Evolutionary conservation across 805 yeast species (phyloP).

Genomic region (Pichia pseudocactophila): DNA sequence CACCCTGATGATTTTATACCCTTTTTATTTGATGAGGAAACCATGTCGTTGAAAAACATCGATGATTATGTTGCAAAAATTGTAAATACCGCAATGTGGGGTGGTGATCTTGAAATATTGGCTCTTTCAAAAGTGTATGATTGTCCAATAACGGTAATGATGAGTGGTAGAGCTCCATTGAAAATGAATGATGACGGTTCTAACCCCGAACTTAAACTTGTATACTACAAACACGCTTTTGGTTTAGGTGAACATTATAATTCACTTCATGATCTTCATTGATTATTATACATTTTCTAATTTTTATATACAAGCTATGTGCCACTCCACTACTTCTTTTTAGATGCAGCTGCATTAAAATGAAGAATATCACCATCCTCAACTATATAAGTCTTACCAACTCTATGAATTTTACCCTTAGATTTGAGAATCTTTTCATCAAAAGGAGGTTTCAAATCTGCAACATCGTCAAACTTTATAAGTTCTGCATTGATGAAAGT

Average conservation of each 20-base stretch:
- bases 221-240: conserved; percentile 74
- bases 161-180: conserved; percentile 67
- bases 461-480: conserved; percentile 73
- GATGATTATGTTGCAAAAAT: conserved; percentile 61
- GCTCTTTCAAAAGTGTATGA: conserved; percentile 68
- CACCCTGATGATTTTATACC: conserved; percentile 71
- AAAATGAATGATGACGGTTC: conserved; percentile 50
- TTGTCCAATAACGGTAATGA: conserved; percentile 66
- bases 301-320: conserved; percentile 1
- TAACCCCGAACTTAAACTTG: conserved; percentile 53
- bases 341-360: conserved; percentile 75
- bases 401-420: conserved; percentile 80
- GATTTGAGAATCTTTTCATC: conserved; percentile 81
- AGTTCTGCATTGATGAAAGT: conserved; percentile 93
- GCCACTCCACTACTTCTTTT: conserved; percentile 8
- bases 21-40: conserved; percentile 71
- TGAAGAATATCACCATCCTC: conserved; percentile 91
- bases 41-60: conserved; percentile 54
- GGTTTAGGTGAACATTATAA: conserved; percentile 96
- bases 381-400: conserved; percentile 92
- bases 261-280: conserved; percentile 37
- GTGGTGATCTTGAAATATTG: conserved; percentile 85
- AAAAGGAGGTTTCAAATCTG: conserved; percentile 46
- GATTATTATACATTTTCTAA: not conserved
- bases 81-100: conserved; percentile 85